Base-by-base conservation (phyloP, 768 basidiomycete species). In the Suillus occidentalis region DNA sequence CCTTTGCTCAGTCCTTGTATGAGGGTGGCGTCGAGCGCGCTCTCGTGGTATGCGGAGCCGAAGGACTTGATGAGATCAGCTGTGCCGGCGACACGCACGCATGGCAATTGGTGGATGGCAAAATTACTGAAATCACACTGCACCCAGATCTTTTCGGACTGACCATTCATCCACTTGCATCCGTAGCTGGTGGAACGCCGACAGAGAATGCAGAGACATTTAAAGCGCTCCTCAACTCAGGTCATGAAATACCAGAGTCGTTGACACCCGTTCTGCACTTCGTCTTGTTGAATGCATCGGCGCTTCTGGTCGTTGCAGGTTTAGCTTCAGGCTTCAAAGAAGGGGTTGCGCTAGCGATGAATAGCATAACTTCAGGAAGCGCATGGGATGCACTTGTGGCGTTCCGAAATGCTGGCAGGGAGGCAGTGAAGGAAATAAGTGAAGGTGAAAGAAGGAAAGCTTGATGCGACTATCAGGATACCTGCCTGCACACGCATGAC, bases 51-150 rank as follows among this genome's bases (percentile, higher is more conserved):
- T 98, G 95, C 70, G 97, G 97, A 2, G 86, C 85, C 47, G 97
- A 99, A 73, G 87, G 87, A 1, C 81, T 99, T 50, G 97, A 99
- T 77, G 97, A 99, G 81, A 94, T 99, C 73, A 94, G 91, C 75
- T 95, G 94, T 70, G 95, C 94, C 0, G 97, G 97, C 1, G 87
- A 90, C 16, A 96, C 95, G 10, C 84, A 84, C 77, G 90, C 85
- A 40, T 92, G 95, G 96, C 88, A 91, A 64, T 85, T 97, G 67
- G 82, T 82, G 50, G 80, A 92, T 28, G 92, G 90, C 42, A 70
- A 77, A 42, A 87, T 97, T 71, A 85, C 82, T 0, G 84, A 88
- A 69, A 80, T 76, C 37, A 82, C 82, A 6, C 77, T 98, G 50
- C 85, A 83, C 61, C 94, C 91, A 0, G 81, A 83, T 7, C 82